These are phyloP conservation scores for Dispira simplex DNA, from an alignment of 192 early-diverging fungal species.

Conservation along the genomic window DNA sequence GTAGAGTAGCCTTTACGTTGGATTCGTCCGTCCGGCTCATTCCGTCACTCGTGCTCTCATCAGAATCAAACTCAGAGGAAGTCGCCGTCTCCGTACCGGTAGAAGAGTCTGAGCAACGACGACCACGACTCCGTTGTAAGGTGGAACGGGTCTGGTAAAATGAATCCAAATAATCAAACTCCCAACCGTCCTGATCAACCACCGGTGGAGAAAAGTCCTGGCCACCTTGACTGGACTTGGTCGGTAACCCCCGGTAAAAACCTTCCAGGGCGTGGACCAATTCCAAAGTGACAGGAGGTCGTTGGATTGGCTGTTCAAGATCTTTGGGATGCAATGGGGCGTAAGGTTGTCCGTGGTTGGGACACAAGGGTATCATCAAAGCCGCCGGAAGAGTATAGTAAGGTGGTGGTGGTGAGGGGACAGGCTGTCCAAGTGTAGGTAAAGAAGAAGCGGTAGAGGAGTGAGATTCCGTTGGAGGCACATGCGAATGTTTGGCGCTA, in stretches of 20 bases:
- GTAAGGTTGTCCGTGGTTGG: not conserved
- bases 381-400: constrained; percentile 1
- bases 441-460: no score
- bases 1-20: not conserved
- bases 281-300: not conserved
- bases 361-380: not conserved
- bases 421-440: no score
- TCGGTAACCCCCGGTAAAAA: not conserved
- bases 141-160: not conserved
- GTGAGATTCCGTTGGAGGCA: no score
- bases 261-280: not conserved
- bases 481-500: no score
- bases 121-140: not conserved
- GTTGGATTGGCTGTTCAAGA: not conserved
- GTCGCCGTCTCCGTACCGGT: not conserved
- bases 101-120: not conserved
- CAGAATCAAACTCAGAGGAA: not conserved
- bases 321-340: not conserved
- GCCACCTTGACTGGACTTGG: not conserved
- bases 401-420: not conserved
- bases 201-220: not conserved
- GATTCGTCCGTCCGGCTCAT: not conserved
- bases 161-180: not conserved
- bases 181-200: constrained; percentile 3
- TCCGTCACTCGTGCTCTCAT: not conserved